phyloP scores from a whole-genome alignment of 306 rosid species.

The Argentina anserina region DNA sequence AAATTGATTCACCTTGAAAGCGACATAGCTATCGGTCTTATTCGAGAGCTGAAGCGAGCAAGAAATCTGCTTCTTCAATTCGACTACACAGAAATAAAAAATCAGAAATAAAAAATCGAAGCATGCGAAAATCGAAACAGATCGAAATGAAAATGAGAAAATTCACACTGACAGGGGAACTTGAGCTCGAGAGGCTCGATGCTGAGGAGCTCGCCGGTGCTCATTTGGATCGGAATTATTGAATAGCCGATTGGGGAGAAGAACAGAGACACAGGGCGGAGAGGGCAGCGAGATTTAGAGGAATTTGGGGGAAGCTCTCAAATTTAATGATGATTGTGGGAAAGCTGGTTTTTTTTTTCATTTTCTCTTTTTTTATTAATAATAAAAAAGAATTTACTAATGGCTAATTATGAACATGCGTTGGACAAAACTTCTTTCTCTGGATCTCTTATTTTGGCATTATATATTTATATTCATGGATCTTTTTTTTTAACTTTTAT shows the following conservation, averaged over 20 bases:
- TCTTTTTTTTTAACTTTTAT: no score
- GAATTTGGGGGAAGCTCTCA: neutral
- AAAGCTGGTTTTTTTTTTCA: slow-evolving; percentile 16
- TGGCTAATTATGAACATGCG: neutral
- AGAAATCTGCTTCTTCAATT: slow-evolving; percentile 92
- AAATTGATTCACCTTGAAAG: slow-evolving; percentile 62
- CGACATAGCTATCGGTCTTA: slow-evolving; percentile 76
- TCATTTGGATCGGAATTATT: slow-evolving; percentile 38
- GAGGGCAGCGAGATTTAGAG: slow-evolving; percentile 26
- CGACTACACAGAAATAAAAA: slow-evolving; percentile 41
- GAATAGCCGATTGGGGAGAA: neutral
- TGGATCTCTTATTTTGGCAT: neutral
- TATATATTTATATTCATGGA: neutral
- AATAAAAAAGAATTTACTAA: neutral
- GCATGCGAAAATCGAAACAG: slow-evolving; percentile 20
- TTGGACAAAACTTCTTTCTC: neutral
- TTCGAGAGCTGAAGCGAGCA: slow-evolving; percentile 78
- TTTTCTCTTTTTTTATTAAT: slow-evolving; percentile 28
- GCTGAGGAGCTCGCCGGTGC: slow-evolving; percentile 80
- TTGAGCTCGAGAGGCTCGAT: slow-evolving; percentile 88
- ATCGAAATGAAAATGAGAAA: slow-evolving; percentile 22
- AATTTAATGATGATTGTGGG: neutral
- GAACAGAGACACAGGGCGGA: slow-evolving; percentile 26
- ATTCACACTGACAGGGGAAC: slow-evolving; percentile 51
- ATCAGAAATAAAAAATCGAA: neutral